Percentiles rank a stretch among this genome's conserved stretches.
Conservation (phyloP, 257 asterid species). For the Agastache rugosa region DNA sequence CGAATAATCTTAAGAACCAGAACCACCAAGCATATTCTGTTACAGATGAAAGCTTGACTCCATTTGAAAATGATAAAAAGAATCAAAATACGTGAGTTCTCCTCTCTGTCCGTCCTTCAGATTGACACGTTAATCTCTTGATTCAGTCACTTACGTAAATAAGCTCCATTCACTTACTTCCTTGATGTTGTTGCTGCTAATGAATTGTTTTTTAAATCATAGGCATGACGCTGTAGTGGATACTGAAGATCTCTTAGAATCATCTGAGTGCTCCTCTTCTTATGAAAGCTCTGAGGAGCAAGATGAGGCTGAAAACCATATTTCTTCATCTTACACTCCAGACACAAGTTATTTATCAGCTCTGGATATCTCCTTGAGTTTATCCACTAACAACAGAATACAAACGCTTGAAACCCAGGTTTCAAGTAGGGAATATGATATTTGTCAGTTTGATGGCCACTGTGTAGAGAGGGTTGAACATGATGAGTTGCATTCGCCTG, state of each 20-base stretch:
- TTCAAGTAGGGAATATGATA: slow-evolving; percentile 42
- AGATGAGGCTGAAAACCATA: slow-evolving; percentile 51
- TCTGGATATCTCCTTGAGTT: slow-evolving; percentile 60
- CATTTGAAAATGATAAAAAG: slow-evolving; percentile 43
- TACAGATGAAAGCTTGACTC: slow-evolving; percentile 49
- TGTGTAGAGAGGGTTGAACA: slow-evolving; percentile 35
- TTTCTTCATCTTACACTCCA: slow-evolving; percentile 30
- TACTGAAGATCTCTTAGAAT: slow-evolving; percentile 64
- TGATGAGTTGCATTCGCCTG: slow-evolving; percentile 46
- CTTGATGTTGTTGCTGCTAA: slow-evolving; percentile 25
- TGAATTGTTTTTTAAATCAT: slow-evolving; percentile 35
- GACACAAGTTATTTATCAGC: slow-evolving; percentile 70
- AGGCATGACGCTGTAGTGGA: slow-evolving; percentile 49
- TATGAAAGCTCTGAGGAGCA: slow-evolving; percentile 60
- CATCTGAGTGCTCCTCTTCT: slow-evolving; percentile 76
- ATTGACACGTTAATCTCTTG: slow-evolving; percentile 18
- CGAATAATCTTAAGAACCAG: slow-evolving; percentile 42
- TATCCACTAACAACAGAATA: slow-evolving; percentile 44
- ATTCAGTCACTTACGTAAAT: slow-evolving; percentile 23
- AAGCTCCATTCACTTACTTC: slow-evolving; percentile 3
- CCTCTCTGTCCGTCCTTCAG: slow-evolving; percentile 24
- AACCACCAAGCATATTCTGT: slow-evolving; percentile 46
- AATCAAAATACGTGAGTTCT: slow-evolving; percentile 56
- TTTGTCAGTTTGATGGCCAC: slow-evolving; percentile 35
- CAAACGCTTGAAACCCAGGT: slow-evolving; percentile 42